phyloP scores from a whole-genome alignment of 768 basidiomycete genomes.

The Russula sp. region DNA sequence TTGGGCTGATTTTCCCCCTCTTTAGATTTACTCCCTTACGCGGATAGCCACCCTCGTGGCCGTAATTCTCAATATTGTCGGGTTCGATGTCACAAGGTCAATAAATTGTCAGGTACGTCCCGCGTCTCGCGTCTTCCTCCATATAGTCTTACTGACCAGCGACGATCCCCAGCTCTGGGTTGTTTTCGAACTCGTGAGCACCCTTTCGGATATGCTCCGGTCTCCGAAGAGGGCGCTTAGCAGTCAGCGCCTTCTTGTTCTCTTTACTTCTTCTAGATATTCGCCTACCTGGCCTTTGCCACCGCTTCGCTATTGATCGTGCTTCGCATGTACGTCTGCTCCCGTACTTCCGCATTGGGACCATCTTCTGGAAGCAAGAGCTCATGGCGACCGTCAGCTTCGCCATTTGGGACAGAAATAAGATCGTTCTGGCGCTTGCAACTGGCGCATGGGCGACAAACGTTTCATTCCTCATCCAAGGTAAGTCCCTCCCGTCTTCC shows the following conservation, averaged over 20 bases:
- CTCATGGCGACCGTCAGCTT: not conserved
- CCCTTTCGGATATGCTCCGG: not conserved
- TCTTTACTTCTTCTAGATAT: not conserved
- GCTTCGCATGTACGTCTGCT: constrained; percentile 10
- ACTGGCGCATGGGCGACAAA: not conserved
- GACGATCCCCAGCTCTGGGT: not conserved
- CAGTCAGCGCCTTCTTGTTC: not conserved
- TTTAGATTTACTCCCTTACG: not conserved
- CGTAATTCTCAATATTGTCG: not conserved
- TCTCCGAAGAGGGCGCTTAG: not conserved
- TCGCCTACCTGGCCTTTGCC: not conserved
- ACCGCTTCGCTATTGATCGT: constrained; percentile 3
- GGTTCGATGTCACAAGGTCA: not conserved
- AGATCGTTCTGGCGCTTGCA: not conserved
- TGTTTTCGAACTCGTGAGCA: not conserved
- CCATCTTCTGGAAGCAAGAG: not conserved
- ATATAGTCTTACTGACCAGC: not conserved
- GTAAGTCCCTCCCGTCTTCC: not conserved
- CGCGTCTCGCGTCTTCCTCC: not conserved
- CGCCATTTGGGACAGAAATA: constrained; percentile 4
- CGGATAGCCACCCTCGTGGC: not conserved
- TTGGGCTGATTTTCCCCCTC: not conserved
- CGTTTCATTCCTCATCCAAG: not conserved
- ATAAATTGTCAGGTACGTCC: not conserved
- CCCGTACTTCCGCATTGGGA: not conserved